phyloP scores from a whole-genome alignment of 345 rosid species.

The rapeseed (Brassica napus) region DNA sequence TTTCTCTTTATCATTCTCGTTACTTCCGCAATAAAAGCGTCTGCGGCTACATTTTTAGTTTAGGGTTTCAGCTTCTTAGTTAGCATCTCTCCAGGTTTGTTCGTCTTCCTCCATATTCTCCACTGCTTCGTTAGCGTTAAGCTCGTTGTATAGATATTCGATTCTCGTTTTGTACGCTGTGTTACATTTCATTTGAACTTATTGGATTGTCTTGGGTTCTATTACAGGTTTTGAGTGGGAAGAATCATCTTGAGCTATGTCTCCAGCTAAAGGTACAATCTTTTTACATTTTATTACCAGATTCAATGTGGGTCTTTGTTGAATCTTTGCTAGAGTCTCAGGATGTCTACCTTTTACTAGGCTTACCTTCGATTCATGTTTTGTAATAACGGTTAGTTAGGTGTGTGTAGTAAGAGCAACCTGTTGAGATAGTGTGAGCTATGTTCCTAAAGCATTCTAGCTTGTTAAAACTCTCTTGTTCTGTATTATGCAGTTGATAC shows the following conservation, averaged over 20 bases:
- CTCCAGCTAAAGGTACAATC: constrained; percentile 40
- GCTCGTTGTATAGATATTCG: not conserved
- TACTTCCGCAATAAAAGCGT: not conserved
- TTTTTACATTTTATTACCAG: not conserved
- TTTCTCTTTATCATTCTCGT: not conserved
- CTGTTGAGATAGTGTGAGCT: not conserved
- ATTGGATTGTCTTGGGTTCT: not conserved
- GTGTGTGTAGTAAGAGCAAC: not conserved
- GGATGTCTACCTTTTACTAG: not conserved
- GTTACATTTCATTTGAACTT: constrained; percentile 13
- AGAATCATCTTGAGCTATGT: constrained; percentile 33
- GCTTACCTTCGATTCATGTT: not conserved
- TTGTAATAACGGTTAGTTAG: not conserved
- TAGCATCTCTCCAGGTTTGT: constrained; percentile 29
- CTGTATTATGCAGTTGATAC: constrained; percentile 43
- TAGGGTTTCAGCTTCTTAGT: constrained; percentile 6
- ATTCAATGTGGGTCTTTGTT: not conserved
- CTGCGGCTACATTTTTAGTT: constrained; percentile 12
- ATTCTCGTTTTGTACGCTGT: not conserved
- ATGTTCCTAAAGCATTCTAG: not conserved
- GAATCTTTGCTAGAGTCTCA: not conserved
- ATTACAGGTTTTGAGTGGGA: constrained; percentile 27
- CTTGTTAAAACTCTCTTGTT: not conserved
- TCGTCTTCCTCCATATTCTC: not conserved
- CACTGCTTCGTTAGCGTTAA: not conserved